phyloP scores from a whole-genome alignment of 495 filamentous ascomycete species.

The Elaphomyces granulatus region DNA sequence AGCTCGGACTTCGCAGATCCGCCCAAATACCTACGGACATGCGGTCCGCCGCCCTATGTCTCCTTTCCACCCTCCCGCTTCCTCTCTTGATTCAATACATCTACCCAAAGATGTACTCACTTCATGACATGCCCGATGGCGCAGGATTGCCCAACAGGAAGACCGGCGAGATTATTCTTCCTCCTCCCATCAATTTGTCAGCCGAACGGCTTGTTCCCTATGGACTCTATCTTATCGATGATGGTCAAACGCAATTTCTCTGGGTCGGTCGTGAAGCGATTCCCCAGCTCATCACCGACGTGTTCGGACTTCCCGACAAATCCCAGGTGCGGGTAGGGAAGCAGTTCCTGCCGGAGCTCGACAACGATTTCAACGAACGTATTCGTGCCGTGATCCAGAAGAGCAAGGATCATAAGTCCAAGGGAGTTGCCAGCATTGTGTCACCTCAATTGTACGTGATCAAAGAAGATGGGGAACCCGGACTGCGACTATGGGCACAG shows the following conservation, averaged over 20 bases:
- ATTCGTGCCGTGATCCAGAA: constrained; percentile 82
- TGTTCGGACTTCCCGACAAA: constrained; percentile 73
- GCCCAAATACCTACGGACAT: constrained; percentile 95
- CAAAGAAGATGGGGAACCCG: constrained; percentile 89
- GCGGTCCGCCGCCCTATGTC: constrained; percentile 80
- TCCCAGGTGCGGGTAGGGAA: constrained; percentile 83
- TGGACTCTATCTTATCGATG: constrained; percentile 94
- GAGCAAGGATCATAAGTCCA: constrained; percentile 70
- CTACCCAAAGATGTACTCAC: constrained; percentile 82
- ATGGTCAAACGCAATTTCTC: constrained; percentile 93
- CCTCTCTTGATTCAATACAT: constrained; percentile 94
- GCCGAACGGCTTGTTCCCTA: constrained; percentile 79
- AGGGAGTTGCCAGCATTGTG: constrained; percentile 78
- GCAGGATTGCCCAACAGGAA: constrained; percentile 72
- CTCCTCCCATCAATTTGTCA: constrained; percentile 72
- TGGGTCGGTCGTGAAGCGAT: constrained; percentile 93
- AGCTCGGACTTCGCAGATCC: constrained; percentile 87
- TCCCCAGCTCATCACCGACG: constrained; percentile 73
- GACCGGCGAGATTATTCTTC: constrained; percentile 77
- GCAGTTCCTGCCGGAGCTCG: constrained; percentile 65
- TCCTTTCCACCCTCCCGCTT: constrained; percentile 81
- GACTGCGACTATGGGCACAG: constrained; percentile 90
- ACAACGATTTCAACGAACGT: constrained; percentile 93
- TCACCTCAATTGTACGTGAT: constrained; percentile 89
- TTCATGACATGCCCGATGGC: constrained; percentile 96